Evolutionary conservation across 257 asterid genomes (phyloP), one percentile per base, ranked within the genome.

Genomic region (Vinca minor): DNA sequence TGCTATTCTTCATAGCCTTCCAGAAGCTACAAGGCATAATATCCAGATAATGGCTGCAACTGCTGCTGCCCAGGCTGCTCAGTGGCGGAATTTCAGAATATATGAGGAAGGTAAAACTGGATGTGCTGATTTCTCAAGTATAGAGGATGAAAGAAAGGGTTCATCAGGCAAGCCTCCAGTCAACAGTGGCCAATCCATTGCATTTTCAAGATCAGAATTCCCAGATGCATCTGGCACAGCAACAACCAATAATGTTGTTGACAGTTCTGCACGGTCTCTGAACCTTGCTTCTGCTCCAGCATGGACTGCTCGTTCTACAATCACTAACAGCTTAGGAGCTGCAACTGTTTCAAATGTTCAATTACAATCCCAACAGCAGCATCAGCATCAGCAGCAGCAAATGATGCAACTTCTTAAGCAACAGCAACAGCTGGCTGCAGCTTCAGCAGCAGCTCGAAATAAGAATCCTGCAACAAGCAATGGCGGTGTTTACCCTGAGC

Each of bases 1-100:
- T 31, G 85, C 95, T 17, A 76, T 86, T 62, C 84, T 88, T 55
- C 95, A 88, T 74, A 77, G 74, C 69, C 74, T 85, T 35, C 67
- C 93, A 0, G 98, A 88, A 53, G 85, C 85, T 28, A 67, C 90
- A 1, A 74, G 95, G 49, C 96, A 85, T 71, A 87, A 78, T 66
- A 68, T 79, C 47, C 91, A 86, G 70, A 81, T 87, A 80, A 82
- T 80, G 82, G 89, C 84, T 20, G 84, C 80, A 1, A 80, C 70
- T 29, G 85, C 84, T n/a, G 81, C 86, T 32, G 83, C 79, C 1
- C 95, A 72, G 66, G 50, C 66, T 38, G 53, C 49, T 44, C 84
- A 83, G 65, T 75, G 83, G 62, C 83, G 80, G 73, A 83, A 68
- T 65, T 85, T 76, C 60, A 81, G 96, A 68, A 58, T 77, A 5